These are phyloP conservation scores for Peronospora farinosa DNA, from an alignment of 352 stramenopile genomes.

Conservation along the genomic window DNA sequence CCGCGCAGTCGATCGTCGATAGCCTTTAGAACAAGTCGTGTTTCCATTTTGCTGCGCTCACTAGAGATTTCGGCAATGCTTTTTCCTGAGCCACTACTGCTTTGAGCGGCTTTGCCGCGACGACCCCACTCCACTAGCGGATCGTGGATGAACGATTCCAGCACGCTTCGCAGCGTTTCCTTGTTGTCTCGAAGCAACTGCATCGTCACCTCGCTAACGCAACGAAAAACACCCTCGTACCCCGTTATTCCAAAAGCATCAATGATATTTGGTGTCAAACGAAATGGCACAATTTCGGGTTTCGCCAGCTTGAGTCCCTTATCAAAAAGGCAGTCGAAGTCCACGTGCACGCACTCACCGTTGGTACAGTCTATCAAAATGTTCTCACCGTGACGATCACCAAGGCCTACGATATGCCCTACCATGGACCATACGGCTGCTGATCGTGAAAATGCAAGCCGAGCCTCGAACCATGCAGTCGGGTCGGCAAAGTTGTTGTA, in stretches of 20 bases:
- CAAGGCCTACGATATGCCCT: slow-evolving; percentile 91
- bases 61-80: slow-evolving; percentile 39
- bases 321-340: slow-evolving; percentile 99
- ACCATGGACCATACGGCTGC: slow-evolving; percentile 97
- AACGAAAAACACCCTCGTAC: slow-evolving; percentile 92
- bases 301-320: slow-evolving; percentile 95
- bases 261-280: slow-evolving; percentile 99
- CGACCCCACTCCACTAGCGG: slow-evolving; percentile 90
- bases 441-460: slow-evolving; percentile 77
- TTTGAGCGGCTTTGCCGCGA: slow-evolving; percentile 62
- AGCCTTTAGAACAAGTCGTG: slow-evolving; percentile 78
- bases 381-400: slow-evolving; percentile 98
- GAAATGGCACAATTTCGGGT: slow-evolving; percentile 99
- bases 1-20: slow-evolving; percentile 90
- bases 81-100: slow-evolving; percentile 26
- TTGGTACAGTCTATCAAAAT: slow-evolving; percentile 97
- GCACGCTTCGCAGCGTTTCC: slow-evolving; percentile 95
- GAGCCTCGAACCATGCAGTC: slow-evolving; percentile 96
- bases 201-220: slow-evolving; percentile 89
- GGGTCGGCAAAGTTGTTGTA: slow-evolving; percentile 96
- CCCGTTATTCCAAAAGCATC: slow-evolving; percentile 98
- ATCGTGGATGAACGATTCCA: slow-evolving; percentile 99
- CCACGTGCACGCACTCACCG: slow-evolving; percentile 98
- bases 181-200: slow-evolving; percentile 92
- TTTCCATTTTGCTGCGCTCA: slow-evolving; percentile 83